Evolutionary conservation across 2,329 filamentous ascomycete genomes (phyloP).

Genomic region (Pseudopyrenochaeta lycopersici): DNA sequence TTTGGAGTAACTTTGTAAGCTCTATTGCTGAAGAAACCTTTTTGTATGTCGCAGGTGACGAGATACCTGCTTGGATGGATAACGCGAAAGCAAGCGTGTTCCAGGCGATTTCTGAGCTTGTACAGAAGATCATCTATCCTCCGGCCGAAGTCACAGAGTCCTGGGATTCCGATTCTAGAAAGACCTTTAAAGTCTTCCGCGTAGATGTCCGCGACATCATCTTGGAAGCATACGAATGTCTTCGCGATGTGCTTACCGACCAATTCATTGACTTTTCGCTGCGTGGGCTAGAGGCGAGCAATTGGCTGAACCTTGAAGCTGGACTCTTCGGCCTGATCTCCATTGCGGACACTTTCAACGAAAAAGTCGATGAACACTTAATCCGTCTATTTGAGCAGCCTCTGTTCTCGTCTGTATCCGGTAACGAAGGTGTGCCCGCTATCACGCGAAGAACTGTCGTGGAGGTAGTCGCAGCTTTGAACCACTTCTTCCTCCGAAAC

Average conservation of each 20-base stretch:
- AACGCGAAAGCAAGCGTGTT: slow-evolving; percentile 68
- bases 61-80: slow-evolving; percentile 64
- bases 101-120: slow-evolving; percentile 71
- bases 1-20: slow-evolving; percentile 82
- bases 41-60: slow-evolving; percentile 40
- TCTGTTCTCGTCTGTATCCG: slow-evolving; percentile 61
- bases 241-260: slow-evolving; percentile 57
- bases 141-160: slow-evolving; percentile 63
- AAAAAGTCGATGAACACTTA: slow-evolving; percentile 67
- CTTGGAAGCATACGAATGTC: slow-evolving; percentile 72
- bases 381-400: slow-evolving; percentile 70
- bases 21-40: slow-evolving; percentile 66
- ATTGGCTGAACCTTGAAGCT: slow-evolving; percentile 62
- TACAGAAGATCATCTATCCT: slow-evolving; percentile 75
- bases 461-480: slow-evolving; percentile 74
- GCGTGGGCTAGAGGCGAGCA: slow-evolving; percentile 49
- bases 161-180: slow-evolving; percentile 76
- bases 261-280: slow-evolving; percentile 57
- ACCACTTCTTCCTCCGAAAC: slow-evolving; percentile 78
- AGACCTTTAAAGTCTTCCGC: slow-evolving; percentile 75
- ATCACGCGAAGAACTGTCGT: slow-evolving; percentile 74
- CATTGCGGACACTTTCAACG: slow-evolving; percentile 71
- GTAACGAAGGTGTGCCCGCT: slow-evolving; percentile 62
- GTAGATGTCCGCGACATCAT: slow-evolving; percentile 83
- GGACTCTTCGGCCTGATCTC: slow-evolving; percentile 70